Evolutionary conservation across 495 filamentous ascomycete species (phyloP).

Genomic region (Penicillium verhagenii): DNA sequence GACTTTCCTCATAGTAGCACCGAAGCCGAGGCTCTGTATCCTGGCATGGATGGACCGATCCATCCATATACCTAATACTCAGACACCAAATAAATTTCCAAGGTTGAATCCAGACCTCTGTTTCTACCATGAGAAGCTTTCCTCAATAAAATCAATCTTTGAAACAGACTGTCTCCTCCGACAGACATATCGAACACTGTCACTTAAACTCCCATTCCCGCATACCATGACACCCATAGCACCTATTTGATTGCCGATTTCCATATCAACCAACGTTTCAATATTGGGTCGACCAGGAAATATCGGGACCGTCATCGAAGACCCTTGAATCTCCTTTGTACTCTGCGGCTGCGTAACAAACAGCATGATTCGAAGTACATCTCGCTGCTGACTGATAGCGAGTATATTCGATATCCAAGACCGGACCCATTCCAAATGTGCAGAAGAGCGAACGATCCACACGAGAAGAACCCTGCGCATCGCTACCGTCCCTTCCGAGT

Average conservation of each 20-base stretch:
- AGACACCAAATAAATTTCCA: no score
- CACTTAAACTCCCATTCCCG: constrained; percentile 79
- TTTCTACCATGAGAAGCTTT: constrained; percentile 89
- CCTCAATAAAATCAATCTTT: constrained; percentile 80
- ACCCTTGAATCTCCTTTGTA: constrained; percentile 67
- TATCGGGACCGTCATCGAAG: constrained; percentile 76
- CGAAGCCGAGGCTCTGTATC: no score
- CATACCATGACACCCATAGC: constrained; percentile 89
- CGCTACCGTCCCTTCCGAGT: constrained; percentile 70
- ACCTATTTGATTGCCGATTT: constrained; percentile 73
- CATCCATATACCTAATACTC: no score
- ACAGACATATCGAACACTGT: constrained; percentile 79
- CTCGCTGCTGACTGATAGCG: constrained; percentile 69
- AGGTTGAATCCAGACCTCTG: no score
- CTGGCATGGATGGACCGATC: no score
- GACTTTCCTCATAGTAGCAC: no score
- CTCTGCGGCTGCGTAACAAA: constrained; percentile 82
- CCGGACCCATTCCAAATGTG: constrained; percentile 87
- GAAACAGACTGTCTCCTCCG: constrained; percentile 60
- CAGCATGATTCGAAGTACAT: constrained; percentile 77
- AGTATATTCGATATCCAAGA: constrained; percentile 91
- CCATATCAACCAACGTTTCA: constrained; percentile 69
- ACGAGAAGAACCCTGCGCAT: constrained; percentile 78
- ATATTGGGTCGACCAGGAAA: constrained; percentile 80
- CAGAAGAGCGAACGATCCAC: constrained; percentile 87